Percentiles rank a stretch among this genome's conserved stretches.
Conservation (phyloP, 768 basidiomycete species). For the Crepidotus variabilis region DNA sequence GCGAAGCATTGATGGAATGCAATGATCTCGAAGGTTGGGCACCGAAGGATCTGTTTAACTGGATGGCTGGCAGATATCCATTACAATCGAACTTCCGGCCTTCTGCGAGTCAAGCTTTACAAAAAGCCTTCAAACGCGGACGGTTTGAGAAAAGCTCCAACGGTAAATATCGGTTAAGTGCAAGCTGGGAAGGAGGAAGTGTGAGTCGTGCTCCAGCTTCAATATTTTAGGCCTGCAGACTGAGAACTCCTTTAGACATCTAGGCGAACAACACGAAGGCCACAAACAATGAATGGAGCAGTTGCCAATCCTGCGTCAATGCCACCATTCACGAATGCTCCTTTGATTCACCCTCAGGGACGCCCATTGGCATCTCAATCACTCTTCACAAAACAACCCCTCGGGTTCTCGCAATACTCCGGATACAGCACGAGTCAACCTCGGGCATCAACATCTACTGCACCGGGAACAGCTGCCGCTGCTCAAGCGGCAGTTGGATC, state of each 20-base stretch:
- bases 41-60: conserved; percentile 79
- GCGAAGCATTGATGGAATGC: conserved; percentile 67
- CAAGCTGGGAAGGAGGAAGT: conserved; percentile 77
- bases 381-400: conserved; percentile 36
- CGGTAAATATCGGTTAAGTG: conserved; percentile 74
- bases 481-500: conserved; percentile 2
- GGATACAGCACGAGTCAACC: conserved; percentile 21
- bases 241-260: conserved; percentile 50
- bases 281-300: conserved; percentile 50
- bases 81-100: conserved; percentile 87
- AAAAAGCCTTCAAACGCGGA: conserved; percentile 82
- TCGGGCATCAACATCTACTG: conserved; percentile 16
- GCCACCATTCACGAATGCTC: conserved; percentile 61
- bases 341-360: conserved; percentile 36
- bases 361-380: conserved; percentile 16
- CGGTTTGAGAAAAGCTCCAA: conserved; percentile 71
- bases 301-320: conserved; percentile 26
- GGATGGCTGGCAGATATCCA: conserved; percentile 83
- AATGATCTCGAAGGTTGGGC: conserved; percentile 72
- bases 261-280: conserved; percentile 73
- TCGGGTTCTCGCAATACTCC: conserved; percentile 29
- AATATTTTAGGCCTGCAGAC: background rate
- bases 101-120: conserved; percentile 84
- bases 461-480: conserved; percentile 13
- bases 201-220: conserved; percentile 39